Conservation (phyloP, 805 yeast species). For the Komagataella mondaviorum region DNA sequence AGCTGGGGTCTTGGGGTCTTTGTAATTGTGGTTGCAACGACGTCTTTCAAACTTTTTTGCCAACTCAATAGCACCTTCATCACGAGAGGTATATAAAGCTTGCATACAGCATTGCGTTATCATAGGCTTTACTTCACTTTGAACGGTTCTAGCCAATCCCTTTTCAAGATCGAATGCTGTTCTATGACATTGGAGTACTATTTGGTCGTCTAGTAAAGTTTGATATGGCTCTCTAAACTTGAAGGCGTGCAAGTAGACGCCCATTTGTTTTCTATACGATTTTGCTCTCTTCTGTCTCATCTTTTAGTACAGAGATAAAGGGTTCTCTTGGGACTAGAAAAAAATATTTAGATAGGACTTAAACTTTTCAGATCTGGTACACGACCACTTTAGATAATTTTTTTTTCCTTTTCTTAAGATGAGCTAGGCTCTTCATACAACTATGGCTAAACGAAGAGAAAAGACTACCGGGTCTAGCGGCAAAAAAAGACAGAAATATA, state of each 20-base stretch:
- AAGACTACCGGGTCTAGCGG: background rate
- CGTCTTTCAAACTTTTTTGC: slow-evolving; percentile 86
- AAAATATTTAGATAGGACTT: background rate
- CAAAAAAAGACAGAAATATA: background rate
- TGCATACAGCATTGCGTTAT: slow-evolving; percentile 94
- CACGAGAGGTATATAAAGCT: slow-evolving; percentile 56
- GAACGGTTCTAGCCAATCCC: slow-evolving; percentile 70
- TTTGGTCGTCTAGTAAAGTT: slow-evolving; percentile 71
- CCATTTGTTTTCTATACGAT: slow-evolving; percentile 85
- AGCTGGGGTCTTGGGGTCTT: slow-evolving; percentile 32
- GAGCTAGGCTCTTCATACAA: background rate
- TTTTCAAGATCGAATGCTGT: slow-evolving; percentile 70
- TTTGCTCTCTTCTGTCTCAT: slow-evolving; percentile 98
- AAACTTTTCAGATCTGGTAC: background rate
- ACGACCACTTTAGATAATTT: background rate
- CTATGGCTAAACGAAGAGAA: background rate
- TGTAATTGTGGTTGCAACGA: slow-evolving; percentile 62
- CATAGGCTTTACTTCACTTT: slow-evolving; percentile 78
- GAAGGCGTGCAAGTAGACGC: slow-evolving; percentile 72
- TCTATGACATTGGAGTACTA: slow-evolving; percentile 50
- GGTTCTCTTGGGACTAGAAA: background rate
- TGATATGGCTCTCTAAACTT: slow-evolving; percentile 92
- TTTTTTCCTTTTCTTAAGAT: background rate
- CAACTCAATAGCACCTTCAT: slow-evolving; percentile 63
- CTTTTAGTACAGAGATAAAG: slow-evolving; percentile 1